A percentile compares a stretch with the other conserved stretches of the same genome.
These are phyloP conservation scores for Aspergillus fructus DNA, from an alignment of 2,329 filamentous ascomycete genomes.

Conservation along the genomic window DNA sequence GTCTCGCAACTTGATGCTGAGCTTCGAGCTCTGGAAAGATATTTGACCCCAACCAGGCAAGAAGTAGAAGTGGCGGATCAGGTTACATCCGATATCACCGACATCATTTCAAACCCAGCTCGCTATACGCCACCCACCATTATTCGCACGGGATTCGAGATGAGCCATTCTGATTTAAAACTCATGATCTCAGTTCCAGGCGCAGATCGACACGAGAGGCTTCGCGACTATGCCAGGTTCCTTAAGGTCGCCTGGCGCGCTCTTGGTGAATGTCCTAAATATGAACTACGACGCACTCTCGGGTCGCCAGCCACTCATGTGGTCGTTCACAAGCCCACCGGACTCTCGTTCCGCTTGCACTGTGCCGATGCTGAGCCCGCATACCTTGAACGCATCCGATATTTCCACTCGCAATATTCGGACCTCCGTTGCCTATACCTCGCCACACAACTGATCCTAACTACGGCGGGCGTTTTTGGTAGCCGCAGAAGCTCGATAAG, in stretches of 20 bases:
- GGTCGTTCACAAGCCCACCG: slow-evolving; percentile 46
- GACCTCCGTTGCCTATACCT: slow-evolving; percentile 51
- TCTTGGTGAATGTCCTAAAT: slow-evolving; percentile 19
- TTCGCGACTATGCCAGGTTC: slow-evolving; percentile 22
- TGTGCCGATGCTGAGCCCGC: slow-evolving; percentile 40
- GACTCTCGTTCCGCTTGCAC: slow-evolving; percentile 54
- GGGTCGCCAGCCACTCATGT: slow-evolving; percentile 31
- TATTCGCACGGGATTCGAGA: slow-evolving; percentile 51
- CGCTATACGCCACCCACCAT: slow-evolving; percentile 54
- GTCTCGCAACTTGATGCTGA: slow-evolving; percentile 43
- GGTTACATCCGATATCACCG: slow-evolving; percentile 29
- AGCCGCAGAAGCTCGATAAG: slow-evolving; percentile 51
- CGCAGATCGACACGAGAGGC: slow-evolving; percentile 31
- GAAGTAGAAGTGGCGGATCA: slow-evolving; percentile 39
- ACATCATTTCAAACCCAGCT: slow-evolving; percentile 25
- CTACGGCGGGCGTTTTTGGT: slow-evolving; percentile 51
- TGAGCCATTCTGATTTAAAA: slow-evolving; percentile 57
- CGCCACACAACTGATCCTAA: slow-evolving; percentile 51
- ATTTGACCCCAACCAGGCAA: slow-evolving; percentile 41
- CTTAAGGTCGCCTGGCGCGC: slow-evolving; percentile 24
- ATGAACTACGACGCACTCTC: slow-evolving; percentile 23
- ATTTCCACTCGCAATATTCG: slow-evolving; percentile 51
- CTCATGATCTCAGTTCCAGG: slow-evolving; percentile 40
- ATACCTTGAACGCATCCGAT: slow-evolving; percentile 44
- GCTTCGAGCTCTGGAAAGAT: slow-evolving; percentile 46